Conservation (phyloP, 2,329 filamentous ascomycete genomes). For the Dichotomopilus funicola region DNA sequence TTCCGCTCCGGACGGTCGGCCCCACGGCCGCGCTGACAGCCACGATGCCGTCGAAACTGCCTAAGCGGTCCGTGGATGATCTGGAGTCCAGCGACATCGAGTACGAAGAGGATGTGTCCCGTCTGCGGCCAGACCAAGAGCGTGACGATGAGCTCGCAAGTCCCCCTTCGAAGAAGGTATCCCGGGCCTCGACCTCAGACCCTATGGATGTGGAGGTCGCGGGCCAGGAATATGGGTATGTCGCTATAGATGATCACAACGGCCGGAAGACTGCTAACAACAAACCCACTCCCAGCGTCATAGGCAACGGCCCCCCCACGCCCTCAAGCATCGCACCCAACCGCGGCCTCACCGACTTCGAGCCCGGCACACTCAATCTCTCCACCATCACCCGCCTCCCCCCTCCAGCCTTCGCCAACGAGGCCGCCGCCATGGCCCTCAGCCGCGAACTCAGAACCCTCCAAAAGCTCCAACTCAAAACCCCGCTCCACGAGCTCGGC, state of each 20-base stretch:
- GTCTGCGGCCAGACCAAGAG: constrained; percentile 32
- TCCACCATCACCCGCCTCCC: constrained; percentile 57
- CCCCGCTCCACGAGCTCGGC: constrained; percentile 60
- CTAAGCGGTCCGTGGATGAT: constrained; percentile 22
- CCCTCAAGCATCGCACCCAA: constrained; percentile 12
- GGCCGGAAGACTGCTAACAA: neutral
- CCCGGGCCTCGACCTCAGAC: constrained; percentile 9
- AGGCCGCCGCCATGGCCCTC: constrained; percentile 53
- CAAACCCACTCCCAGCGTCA: neutral
- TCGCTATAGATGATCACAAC: no score
- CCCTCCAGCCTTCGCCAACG: constrained; percentile 58
- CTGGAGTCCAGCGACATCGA: constrained; percentile 41
- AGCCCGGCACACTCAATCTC: constrained; percentile 59
- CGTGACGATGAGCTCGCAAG: neutral
- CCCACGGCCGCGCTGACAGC: neutral
- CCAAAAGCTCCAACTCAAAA: constrained; percentile 55
- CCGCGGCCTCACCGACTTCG: constrained; percentile 42
- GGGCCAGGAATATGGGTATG: neutral
- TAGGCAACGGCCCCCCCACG: constrained; percentile 1
- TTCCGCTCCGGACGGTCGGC: constrained; percentile 22
- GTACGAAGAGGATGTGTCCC: constrained; percentile 31
- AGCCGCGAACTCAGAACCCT: constrained; percentile 59
- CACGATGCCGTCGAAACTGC: neutral
- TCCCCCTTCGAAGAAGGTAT: constrained; percentile 10
- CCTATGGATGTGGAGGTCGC: neutral